These are phyloP conservation scores for Pisolithus sp. DNA, from an alignment of 768 basidiomycete species.

Conservation along the genomic window DNA sequence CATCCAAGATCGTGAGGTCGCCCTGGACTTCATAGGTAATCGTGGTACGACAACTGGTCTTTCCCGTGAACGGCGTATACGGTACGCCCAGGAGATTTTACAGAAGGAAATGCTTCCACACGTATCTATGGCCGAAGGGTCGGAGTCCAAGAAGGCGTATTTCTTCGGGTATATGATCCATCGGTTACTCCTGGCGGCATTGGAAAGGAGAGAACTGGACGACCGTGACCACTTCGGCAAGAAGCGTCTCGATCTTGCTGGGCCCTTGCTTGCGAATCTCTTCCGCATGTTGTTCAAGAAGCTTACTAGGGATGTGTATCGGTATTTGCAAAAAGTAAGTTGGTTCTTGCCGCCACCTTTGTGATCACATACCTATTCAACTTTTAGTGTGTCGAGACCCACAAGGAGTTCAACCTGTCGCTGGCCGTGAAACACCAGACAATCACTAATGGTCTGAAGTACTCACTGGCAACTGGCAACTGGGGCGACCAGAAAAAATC, in stretches of 20 bases:
- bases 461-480: constrained; percentile 96
- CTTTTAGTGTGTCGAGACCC: constrained; percentile 86
- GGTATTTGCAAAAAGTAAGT: constrained; percentile 90
- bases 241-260: constrained; percentile 93
- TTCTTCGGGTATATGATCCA: constrained; percentile 99
- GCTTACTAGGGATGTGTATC: constrained; percentile 93
- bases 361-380: background rate
- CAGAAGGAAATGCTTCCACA: constrained; percentile 99
- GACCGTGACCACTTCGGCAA: constrained; percentile 99
- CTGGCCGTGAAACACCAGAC: constrained; percentile 94
- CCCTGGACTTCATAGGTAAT: constrained; percentile 96
- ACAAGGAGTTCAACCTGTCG: constrained; percentile 89
- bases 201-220: constrained; percentile 92
- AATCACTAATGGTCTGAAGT: constrained; percentile 96
- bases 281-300: constrained; percentile 98
- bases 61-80: constrained; percentile 85
- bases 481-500: constrained; percentile 99
- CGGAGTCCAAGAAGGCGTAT: constrained; percentile 97
- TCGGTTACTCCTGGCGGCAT: constrained; percentile 84
- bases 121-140: constrained; percentile 91
- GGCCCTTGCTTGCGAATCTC: constrained; percentile 90
- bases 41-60: constrained; percentile 93
- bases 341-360: background rate
- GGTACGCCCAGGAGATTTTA: constrained; percentile 94
- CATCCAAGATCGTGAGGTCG: constrained; percentile 95